Evolutionary conservation across 345 rosid species (phyloP).

Genomic region (Aquilaria sinensis): DNA sequence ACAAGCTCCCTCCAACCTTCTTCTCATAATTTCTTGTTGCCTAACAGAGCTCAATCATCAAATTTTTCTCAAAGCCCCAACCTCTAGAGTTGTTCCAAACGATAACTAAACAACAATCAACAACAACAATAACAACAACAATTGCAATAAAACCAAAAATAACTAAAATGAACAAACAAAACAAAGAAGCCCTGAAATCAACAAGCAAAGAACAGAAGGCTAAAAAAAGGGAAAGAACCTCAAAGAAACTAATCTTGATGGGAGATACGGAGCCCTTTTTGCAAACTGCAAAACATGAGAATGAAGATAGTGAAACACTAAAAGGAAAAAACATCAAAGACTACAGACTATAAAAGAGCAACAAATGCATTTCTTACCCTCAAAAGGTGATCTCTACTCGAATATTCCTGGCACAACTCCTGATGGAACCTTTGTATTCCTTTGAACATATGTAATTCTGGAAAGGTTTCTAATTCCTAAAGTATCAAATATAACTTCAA

Average conservation of each 20-base stretch:
- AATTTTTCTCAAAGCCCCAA: too few relatives aligned
- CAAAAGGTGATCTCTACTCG: conserved; percentile 78
- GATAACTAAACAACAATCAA: too few relatives aligned
- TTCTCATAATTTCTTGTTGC: too few relatives aligned
- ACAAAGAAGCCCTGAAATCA: too few relatives aligned
- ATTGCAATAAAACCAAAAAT: too few relatives aligned
- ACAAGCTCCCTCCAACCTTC: too few relatives aligned
- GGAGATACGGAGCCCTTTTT: conserved; percentile 72
- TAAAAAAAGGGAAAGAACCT: conserved; percentile 35
- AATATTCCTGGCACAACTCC: conserved; percentile 50
- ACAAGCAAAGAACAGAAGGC: too few relatives aligned
- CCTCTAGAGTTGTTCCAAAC: too few relatives aligned
- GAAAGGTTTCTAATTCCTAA: conserved; percentile 88
- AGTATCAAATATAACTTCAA: conserved; percentile 7
- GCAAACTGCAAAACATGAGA: conserved; percentile 44
- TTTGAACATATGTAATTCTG: conserved; percentile 54
- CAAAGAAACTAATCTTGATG: conserved; percentile 66
- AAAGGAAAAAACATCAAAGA: conserved; percentile 12
- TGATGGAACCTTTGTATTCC: conserved; percentile 55
- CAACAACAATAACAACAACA: too few relatives aligned
- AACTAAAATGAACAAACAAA: too few relatives aligned
- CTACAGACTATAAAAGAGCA: conserved; percentile 9
- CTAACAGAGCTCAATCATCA: too few relatives aligned
- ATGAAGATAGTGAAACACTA: conserved; percentile 6
- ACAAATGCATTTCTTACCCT: conserved; percentile 33